Conservation (phyloP, 73 alveolate species). For the Paramecium sexaurelia region DNA sequence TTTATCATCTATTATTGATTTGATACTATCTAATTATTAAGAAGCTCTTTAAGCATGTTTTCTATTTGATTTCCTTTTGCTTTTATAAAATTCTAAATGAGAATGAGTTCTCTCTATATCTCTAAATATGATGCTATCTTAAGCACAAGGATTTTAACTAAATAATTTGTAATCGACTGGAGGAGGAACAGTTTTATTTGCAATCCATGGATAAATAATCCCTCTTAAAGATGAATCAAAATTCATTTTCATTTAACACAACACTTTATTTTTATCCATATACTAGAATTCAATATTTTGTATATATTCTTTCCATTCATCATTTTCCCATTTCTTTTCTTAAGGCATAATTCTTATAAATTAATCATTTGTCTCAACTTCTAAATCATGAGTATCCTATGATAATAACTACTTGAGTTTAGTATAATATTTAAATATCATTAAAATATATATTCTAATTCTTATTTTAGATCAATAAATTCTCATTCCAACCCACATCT, state of each 20-base stretch:
- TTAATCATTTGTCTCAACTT: not conserved
- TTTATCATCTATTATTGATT: conserved; percentile 20
- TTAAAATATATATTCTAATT: no score
- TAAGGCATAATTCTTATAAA: not conserved
- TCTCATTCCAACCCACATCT: no score
- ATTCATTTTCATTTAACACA: not conserved
- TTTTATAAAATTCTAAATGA: not conserved
- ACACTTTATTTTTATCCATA: not conserved
- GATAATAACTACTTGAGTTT: not conserved
- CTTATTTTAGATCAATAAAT: no score
- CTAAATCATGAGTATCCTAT: not conserved
- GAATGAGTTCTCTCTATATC: conserved; percentile 48
- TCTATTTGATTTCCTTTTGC: not conserved
- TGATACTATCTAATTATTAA: not conserved
- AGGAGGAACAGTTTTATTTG: not conserved
- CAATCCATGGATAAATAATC: conserved; percentile 47
- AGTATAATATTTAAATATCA: not conserved
- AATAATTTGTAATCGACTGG: not conserved
- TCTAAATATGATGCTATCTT: not conserved
- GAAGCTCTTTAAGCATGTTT: conserved; percentile 8
- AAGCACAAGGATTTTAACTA: not conserved
- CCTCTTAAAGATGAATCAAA: not conserved
- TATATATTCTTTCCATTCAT: conserved; percentile 22
- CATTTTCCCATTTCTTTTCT: conserved; percentile 1
- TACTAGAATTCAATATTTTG: not conserved